phyloP scores from a whole-genome alignment of 345 rosid species.

The Brassica rapa region DNA sequence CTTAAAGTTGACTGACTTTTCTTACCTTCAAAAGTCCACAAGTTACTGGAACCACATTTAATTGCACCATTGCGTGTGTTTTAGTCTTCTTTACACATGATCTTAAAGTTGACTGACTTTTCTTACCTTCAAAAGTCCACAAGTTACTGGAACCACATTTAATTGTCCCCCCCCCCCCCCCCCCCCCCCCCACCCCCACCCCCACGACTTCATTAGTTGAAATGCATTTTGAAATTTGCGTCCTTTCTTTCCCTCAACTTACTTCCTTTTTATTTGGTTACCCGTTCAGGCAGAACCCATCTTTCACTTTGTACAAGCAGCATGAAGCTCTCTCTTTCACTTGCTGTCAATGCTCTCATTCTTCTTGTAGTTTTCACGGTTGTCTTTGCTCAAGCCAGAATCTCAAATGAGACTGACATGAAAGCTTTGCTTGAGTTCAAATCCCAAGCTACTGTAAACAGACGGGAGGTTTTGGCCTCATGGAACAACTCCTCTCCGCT shows the following conservation, averaged over 20 bases:
- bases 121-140: neutral
- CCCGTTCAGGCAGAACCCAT: neutral
- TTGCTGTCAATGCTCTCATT: slow-evolving; percentile 3
- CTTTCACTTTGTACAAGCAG: slow-evolving; percentile 7
- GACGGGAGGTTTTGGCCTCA: slow-evolving; percentile 20
- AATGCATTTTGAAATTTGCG: neutral
- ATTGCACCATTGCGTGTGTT: neutral
- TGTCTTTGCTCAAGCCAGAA: slow-evolving; percentile 1
- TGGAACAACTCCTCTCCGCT: slow-evolving; percentile 29
- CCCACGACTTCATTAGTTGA: neutral
- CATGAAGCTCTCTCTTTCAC: slow-evolving; percentile 33
- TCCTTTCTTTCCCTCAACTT: neutral
- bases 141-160: neutral
- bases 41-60: neutral
- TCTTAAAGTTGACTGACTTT: neutral
- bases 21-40: neutral
- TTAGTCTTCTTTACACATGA: neutral
- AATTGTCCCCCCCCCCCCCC: neutral
- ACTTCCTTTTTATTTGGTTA: neutral
- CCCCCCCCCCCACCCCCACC: too few species aligned
- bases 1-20: neutral
- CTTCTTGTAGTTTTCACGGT: neutral
- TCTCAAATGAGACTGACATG: slow-evolving; percentile 36
- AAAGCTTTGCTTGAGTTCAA: slow-evolving; percentile 37
- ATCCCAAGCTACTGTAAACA: slow-evolving; percentile 26